Conservation (phyloP, 306 rosid species). For the Canavalia ensiformis region DNA sequence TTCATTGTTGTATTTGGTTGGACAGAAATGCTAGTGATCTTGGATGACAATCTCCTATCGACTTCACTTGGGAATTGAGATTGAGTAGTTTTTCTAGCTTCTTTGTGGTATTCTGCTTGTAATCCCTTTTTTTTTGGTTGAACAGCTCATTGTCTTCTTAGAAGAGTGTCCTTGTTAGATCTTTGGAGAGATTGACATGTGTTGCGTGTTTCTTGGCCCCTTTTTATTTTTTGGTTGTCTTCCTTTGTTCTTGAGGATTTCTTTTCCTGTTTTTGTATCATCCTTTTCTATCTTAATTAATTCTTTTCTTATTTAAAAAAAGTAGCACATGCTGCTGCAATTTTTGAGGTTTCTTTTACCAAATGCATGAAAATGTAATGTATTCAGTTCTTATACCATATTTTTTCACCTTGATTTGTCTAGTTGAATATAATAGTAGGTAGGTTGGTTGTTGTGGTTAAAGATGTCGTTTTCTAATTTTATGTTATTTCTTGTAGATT, state of each 20-base stretch:
- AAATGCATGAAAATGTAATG: slow-evolving; percentile 14
- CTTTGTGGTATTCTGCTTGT: background rate
- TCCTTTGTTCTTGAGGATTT: background rate
- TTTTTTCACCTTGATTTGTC: background rate
- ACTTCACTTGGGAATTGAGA: background rate
- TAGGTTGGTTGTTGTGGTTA: background rate
- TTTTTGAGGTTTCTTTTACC: slow-evolving; percentile 2
- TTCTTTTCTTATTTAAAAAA: background rate
- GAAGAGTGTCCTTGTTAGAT: background rate
- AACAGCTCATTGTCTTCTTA: background rate
- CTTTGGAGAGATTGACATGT: background rate
- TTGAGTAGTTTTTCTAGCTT: background rate
- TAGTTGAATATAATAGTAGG: slow-evolving; percentile 15
- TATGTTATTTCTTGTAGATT: slow-evolving; percentile 60
- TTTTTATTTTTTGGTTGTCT: background rate
- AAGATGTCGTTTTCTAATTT: slow-evolving; percentile 24
- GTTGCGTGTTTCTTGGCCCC: background rate
- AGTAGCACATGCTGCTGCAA: slow-evolving; percentile 18
- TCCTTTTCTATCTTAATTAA: background rate
- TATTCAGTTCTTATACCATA: slow-evolving; percentile 17
- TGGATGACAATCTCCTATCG: background rate
- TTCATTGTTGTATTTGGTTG: too few species aligned
- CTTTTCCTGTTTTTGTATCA: background rate
- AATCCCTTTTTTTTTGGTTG: too few species aligned
- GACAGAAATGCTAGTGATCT: background rate